These are phyloP conservation scores for Fusarium tupiense DNA, from an alignment of 2,329 filamentous ascomycete genomes.

Conservation along the genomic window DNA sequence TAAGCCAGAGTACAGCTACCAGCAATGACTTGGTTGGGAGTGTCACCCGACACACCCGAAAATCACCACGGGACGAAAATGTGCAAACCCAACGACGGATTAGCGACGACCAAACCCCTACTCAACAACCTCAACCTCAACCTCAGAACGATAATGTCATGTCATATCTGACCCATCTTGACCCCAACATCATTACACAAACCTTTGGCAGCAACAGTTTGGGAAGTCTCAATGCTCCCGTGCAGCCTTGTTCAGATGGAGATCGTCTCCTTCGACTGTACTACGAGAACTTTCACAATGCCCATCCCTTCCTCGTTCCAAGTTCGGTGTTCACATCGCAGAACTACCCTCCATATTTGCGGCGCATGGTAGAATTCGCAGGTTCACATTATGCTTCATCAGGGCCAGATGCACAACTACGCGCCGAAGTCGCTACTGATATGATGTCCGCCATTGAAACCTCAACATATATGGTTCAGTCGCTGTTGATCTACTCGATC, in stretches of 20 bases:
- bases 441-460: conserved; percentile 10
- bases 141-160: neutral
- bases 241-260: conserved; percentile 10
- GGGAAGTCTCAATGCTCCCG: neutral
- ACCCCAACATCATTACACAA: conserved; percentile 1
- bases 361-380: conserved; percentile 33
- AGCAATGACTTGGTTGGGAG: neutral
- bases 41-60: neutral
- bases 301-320: conserved; percentile 31
- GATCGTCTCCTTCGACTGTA: conserved; percentile 32
- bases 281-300: conserved; percentile 39
- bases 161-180: conserved; percentile 8
- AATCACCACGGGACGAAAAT: neutral
- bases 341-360: conserved; percentile 16
- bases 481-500: conserved; percentile 24
- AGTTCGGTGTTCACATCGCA: conserved; percentile 20
- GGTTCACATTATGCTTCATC: conserved; percentile 29
- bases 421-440: conserved; percentile 5
- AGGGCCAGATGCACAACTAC: conserved; percentile 13
- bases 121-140: neutral
- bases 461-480: conserved; percentile 23
- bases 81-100: neutral
- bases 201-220: neutral
- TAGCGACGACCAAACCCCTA: neutral
- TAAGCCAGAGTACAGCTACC: neutral